Evolutionary conservation across 371 early-diverging fungal species (phyloP).

Genomic region (Mucor saturninus): DNA sequence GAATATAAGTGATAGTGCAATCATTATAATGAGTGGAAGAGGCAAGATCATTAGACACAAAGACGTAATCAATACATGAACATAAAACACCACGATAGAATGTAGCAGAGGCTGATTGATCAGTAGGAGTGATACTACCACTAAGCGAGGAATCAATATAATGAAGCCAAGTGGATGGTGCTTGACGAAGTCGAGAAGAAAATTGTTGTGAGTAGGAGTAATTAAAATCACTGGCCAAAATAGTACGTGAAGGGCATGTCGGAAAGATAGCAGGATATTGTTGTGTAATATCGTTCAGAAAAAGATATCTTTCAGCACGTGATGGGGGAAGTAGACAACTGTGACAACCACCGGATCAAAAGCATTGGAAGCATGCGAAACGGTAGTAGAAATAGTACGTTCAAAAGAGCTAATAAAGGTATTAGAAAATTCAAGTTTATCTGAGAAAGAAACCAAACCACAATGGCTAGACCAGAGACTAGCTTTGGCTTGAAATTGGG

Average conservation of each 20-base stretch:
- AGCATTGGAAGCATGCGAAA: constrained; percentile 9
- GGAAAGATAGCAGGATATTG: constrained; percentile 2
- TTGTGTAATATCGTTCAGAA: background rate
- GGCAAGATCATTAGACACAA: background rate
- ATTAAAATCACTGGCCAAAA: constrained; percentile 14
- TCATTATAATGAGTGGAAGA: constrained; percentile 2
- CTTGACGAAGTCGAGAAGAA: constrained; percentile 2
- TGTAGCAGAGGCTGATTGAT: background rate
- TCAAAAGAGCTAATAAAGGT: constrained; percentile 1
- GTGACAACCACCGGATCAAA: constrained; percentile 6
- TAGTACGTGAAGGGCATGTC: background rate
- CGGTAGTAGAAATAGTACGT: constrained; percentile 6
- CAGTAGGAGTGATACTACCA: constrained; percentile 1
- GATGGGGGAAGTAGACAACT: constrained; percentile 9
- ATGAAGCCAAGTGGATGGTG: constrained; percentile 5
- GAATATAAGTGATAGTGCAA: constrained; percentile 1
- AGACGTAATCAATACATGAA: constrained; percentile 18
- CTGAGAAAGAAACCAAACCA: no score
- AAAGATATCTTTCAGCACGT: constrained; percentile 1
- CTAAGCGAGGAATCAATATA: background rate
- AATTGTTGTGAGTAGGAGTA: no score
- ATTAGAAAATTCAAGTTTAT: background rate
- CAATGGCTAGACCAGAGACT: no score
- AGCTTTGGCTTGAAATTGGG: no score
- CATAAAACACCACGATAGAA: constrained; percentile 4